phyloP scores from a whole-genome alignment of 225 moss, liverwort and hornwort species.

The Sphagnum contortum region DNA sequence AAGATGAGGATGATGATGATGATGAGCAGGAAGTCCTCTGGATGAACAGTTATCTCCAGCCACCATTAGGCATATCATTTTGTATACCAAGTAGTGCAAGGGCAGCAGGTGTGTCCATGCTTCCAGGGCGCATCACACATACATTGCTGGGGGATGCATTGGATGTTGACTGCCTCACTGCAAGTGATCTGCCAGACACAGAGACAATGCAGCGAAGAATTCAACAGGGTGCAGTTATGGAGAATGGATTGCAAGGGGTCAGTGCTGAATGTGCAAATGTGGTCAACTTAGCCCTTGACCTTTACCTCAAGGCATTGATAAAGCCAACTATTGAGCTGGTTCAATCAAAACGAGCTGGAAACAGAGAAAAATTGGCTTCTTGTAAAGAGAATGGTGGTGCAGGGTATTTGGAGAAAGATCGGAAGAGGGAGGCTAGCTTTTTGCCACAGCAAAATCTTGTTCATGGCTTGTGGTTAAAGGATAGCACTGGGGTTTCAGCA shows the following conservation, averaged over 20 bases:
- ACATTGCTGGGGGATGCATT: conserved; percentile 69
- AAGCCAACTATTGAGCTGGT: conserved; percentile 52
- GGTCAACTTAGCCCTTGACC: conserved; percentile 65
- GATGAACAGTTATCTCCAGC: conserved; percentile 44
- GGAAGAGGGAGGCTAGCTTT: conserved; percentile 16
- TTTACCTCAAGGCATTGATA: conserved; percentile 57
- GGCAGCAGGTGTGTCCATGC: conserved; percentile 46
- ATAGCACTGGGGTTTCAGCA: conserved; percentile 7
- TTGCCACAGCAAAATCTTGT: conserved; percentile 13
- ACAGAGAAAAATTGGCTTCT: conserved; percentile 18
- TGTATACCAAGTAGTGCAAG: conserved; percentile 83
- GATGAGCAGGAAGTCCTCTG: conserved; percentile 22
- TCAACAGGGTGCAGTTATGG: conserved; percentile 67
- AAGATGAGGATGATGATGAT: too few species aligned
- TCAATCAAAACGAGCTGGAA: conserved; percentile 43
- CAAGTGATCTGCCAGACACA: conserved; percentile 44
- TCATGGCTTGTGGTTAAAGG: conserved; percentile 36
- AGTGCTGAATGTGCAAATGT: conserved; percentile 56
- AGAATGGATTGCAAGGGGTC: conserved; percentile 67
- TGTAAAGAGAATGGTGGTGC: conserved; percentile 32
- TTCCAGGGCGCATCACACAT: conserved; percentile 65
- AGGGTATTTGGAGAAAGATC: conserved; percentile 22
- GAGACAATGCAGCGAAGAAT: conserved; percentile 62
- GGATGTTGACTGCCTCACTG: conserved; percentile 59
- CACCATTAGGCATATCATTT: conserved; percentile 82